Conservation (phyloP, 805 yeast species). For the Ogataea siamensis region DNA sequence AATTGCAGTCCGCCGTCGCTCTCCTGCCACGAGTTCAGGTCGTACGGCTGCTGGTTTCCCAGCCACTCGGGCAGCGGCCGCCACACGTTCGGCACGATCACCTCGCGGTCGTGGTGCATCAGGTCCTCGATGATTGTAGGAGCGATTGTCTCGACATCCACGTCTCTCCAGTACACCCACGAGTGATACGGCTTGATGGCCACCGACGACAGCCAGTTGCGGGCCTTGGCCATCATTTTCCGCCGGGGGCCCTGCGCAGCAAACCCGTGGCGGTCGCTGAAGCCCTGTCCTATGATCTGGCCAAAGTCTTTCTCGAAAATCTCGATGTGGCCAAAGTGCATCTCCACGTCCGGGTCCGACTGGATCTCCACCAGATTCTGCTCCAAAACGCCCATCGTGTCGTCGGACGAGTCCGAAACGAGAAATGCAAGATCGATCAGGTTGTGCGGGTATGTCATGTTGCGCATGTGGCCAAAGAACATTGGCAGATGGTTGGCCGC, state of each 20-base stretch:
- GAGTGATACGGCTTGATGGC: conserved; percentile 90
- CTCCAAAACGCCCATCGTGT: conserved; percentile 70
- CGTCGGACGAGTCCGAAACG: conserved; percentile 87
- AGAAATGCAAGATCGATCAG: conserved; percentile 68
- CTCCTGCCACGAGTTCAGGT: conserved; percentile 83
- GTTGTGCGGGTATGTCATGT: conserved; percentile 57
- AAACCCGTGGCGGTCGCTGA: conserved; percentile 91
- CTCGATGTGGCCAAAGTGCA: conserved; percentile 80
- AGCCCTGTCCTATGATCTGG: conserved; percentile 88
- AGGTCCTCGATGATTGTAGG: conserved; percentile 82
- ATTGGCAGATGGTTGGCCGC: conserved; percentile 60
- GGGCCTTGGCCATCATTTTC: conserved; percentile 91
- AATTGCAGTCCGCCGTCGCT: conserved; percentile 76
- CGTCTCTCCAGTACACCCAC: conserved; percentile 98
- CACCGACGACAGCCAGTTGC: conserved; percentile 88
- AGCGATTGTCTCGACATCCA: conserved; percentile 92
- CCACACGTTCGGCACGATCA: conserved; percentile 94
- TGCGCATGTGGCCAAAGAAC: conserved; percentile 56
- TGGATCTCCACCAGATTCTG: conserved; percentile 61
- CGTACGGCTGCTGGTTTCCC: conserved; percentile 82
- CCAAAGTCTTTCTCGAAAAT: conserved; percentile 92
- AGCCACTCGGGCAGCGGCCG: conserved; percentile 85
- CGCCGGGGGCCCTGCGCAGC: conserved; percentile 95
- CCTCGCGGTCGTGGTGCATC: conserved; percentile 89
- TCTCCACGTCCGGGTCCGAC: conserved; percentile 53